Evolutionary conservation across 2,329 filamentous ascomycete genomes (phyloP), one percentile per base, ranked within the genome.

Genomic region (Cryoendolithus antarcticus): DNA sequence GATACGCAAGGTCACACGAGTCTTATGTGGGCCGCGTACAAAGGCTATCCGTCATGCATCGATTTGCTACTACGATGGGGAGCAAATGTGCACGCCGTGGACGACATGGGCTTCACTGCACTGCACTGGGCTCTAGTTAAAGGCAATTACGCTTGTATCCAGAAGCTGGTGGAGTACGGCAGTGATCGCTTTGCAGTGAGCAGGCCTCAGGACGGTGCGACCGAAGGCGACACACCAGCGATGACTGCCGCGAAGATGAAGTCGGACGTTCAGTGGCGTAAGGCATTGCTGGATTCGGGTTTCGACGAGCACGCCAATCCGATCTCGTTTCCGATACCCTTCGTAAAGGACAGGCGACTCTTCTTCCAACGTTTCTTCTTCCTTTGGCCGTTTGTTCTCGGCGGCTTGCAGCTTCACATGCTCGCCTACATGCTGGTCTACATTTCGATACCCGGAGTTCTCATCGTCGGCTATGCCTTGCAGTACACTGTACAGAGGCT

Each of bases 1-100:
- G 91, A 98, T 62, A 76, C 77, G 37, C 89, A 86, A 57, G 86
- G 88, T 4, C 93, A 98, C 62, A 96, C 91, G 1, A 82, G 81
- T 44, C 71, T 98, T 44, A 98, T 98, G 91, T 98, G 91, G 91
- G 86, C 91, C 11, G 89, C 89, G 10, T 98, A 98, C 67, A 98
- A 98, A 63, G 91, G 93, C 29, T 95, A 81, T 58, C 85, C 89
- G 0, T 79, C 82, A 34, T 93, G 86, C 52, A 89, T 96, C 35
- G 91, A 96, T 57, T 62, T 96, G 32, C 89, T 94, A 48, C 65
- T 98, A 43, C 78, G 86, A 50, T 98, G 91, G 86, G 93, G 91
- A 38, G 91, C 91, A 30, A 91, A 86, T 57, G 86, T 95, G 6
- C 86, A 93, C 61, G 81, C 85, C 28, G 77, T 74, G 24, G 91